Conservation (phyloP, 192 early-diverging fungal genomes). For the Entomortierella parvispora region DNA sequence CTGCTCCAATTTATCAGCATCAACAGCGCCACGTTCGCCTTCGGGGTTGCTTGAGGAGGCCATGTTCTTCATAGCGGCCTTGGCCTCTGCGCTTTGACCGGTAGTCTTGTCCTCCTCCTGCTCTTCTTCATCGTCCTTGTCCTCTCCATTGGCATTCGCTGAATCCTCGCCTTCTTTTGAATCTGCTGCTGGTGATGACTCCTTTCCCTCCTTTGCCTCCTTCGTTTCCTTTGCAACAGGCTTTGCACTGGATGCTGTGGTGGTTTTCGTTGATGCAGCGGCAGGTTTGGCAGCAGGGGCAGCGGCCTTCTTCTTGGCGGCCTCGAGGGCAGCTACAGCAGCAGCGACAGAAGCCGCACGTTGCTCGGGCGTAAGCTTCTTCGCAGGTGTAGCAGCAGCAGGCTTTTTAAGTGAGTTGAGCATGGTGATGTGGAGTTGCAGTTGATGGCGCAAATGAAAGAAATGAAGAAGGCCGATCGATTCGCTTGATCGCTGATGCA, state of each 20-base stretch:
- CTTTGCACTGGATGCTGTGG: background rate
- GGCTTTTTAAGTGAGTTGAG: constrained; percentile 40
- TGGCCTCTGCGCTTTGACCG: constrained; percentile 61
- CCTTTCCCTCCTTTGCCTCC: background rate
- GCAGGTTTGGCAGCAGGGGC: constrained; percentile 31
- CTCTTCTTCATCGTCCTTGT: constrained; percentile 53
- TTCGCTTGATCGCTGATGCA: too few species aligned
- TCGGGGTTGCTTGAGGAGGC: constrained; percentile 53
- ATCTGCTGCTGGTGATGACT: constrained; percentile 4
- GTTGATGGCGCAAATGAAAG: too few species aligned
- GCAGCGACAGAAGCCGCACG: constrained; percentile 32
- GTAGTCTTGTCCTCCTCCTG: constrained; percentile 54
- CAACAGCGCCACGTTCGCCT: constrained; percentile 60
- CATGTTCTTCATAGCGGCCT: constrained; percentile 68
- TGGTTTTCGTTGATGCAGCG: constrained; percentile 22
- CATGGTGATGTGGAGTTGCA: constrained; percentile 12
- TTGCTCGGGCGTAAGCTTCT: constrained; percentile 35
- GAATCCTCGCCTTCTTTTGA: constrained; percentile 32
- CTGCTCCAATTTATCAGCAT: constrained; percentile 62
- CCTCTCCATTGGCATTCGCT: constrained; percentile 12
- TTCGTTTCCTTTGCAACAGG: constrained; percentile 1
- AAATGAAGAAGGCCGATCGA: too few species aligned
- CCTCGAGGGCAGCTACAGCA: constrained; percentile 16
- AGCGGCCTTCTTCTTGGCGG: constrained; percentile 32
- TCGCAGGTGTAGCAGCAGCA: constrained; percentile 43